These are phyloP conservation scores for Neopestalotiopsis sp. DNA, from an alignment of 2,329 filamentous ascomycete genomes.

Conservation along the genomic window DNA sequence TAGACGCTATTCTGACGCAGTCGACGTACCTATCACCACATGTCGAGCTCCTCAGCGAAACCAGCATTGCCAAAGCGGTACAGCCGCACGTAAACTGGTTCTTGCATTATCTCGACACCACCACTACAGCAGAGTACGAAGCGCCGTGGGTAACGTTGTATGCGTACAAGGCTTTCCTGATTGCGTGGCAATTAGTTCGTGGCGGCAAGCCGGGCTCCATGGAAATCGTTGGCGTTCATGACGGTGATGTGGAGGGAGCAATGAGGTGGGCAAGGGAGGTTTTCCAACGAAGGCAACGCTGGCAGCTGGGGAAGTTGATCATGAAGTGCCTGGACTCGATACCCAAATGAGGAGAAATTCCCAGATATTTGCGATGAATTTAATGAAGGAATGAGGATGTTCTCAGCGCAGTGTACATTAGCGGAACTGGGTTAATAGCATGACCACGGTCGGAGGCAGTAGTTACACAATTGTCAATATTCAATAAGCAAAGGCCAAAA, in stretches of 20 bases:
- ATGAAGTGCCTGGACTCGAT: slow-evolving; percentile 2
- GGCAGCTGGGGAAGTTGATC: slow-evolving; percentile 6
- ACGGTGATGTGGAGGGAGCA: background rate
- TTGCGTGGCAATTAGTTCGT: slow-evolving; percentile 1
- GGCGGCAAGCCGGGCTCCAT: slow-evolving; percentile 4
- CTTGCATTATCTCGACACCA: slow-evolving; percentile 3
- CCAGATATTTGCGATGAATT: background rate
- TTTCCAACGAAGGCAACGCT: background rate
- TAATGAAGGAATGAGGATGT: background rate
- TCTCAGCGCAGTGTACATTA: background rate
- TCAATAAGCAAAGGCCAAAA: too few species aligned
- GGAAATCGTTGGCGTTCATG: slow-evolving; percentile 6
- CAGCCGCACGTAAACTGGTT: slow-evolving; percentile 12
- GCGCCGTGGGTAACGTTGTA: slow-evolving; percentile 2
- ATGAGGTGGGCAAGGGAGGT: slow-evolving; percentile 11
- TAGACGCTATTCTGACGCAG: background rate
- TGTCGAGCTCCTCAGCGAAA: slow-evolving; percentile 1
- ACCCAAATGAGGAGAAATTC: background rate
- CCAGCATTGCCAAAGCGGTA: background rate
- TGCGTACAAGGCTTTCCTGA: slow-evolving; percentile 12
- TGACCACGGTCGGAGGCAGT: background rate
- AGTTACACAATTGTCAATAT: too few species aligned
- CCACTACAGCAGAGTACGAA: background rate
- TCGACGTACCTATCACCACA: background rate
- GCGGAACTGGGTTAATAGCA: background rate